These are phyloP conservation scores for Calonectria hawksworthii DNA, from an alignment of 2,329 filamentous ascomycete species.

Conservation along the genomic window DNA sequence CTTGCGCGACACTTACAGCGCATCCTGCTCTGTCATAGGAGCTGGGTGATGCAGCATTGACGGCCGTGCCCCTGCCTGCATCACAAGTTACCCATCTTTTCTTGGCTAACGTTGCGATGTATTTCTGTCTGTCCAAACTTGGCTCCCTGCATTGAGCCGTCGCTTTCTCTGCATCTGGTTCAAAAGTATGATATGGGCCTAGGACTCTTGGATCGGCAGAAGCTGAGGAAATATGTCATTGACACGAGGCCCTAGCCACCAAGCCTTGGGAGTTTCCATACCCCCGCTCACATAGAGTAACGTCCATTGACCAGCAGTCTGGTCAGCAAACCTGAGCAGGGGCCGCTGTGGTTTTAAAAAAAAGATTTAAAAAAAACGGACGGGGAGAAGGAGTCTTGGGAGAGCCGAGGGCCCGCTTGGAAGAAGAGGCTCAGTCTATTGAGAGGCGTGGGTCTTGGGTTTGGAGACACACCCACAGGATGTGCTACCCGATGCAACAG, in stretches of 20 bases:
- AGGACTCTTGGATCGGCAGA: conserved; percentile 2
- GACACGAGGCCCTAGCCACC: neutral
- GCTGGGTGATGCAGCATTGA: conserved; percentile 17
- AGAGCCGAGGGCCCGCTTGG: neutral
- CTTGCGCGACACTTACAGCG: neutral
- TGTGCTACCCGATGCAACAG: conserved; percentile 1
- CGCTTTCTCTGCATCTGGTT: neutral
- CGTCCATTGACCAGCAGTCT: neutral
- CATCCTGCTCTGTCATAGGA: neutral
- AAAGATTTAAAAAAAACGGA: neutral
- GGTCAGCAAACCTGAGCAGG: neutral
- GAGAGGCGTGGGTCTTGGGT: conserved; percentile 13
- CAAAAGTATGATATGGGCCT: conserved; percentile 4
- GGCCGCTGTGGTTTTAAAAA: neutral
- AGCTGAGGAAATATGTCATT: neutral
- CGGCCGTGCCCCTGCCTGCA: conserved; percentile 17
- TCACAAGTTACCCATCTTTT: conserved; percentile 1
- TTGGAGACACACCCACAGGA: conserved; percentile 15
- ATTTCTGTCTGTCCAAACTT: conserved; percentile 11
- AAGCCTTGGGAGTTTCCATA: neutral
- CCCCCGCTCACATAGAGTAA: neutral
- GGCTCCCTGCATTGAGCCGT: conserved; percentile 12
- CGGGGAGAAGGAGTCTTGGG: neutral
- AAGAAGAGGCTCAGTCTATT: neutral
- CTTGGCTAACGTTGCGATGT: conserved; percentile 7